Base-by-base conservation (phyloP, 1,284 basidiomycete species). In the Sporisorium sorghi region DNA sequence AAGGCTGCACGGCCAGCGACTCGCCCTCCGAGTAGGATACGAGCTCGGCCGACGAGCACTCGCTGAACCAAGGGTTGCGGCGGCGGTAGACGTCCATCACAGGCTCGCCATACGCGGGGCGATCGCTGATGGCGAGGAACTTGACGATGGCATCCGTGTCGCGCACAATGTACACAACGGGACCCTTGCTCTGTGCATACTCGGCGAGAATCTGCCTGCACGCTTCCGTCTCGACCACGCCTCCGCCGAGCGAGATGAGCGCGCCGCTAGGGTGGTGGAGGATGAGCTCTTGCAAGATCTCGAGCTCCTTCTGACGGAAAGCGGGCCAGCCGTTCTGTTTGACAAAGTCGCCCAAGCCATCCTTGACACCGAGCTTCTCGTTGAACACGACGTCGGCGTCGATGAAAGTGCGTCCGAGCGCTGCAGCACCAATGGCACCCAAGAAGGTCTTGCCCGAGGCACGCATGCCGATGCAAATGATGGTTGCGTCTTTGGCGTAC, bases 361-460 rank as follows among this genome's bases (percentile, higher is more conserved):
- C 71, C 47, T 60, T 53, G 17, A 48, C 37, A 15, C 65, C 71
- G 63, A 91, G 87, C 71, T 90, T 88, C 56, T 88, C 86, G 76
- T 90, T 90, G 82, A 97, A 94, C 78, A 89, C 89, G 9, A 86
- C 87, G 81, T 99, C 96, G 30, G 94, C 94, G 80, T 99, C 97
- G 77, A 96, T 86, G 83, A 92, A 92, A 2, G 89, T 88, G 87
- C 94, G 92, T 1, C 87, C 88, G 7, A 98, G 88, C 0, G 90
- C 87, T 14, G 88, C 86, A 1, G 93, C 91, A 8, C 92, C 93
- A 37, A 93, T 87, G 56, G 89, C 87, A 21, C 95, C 94, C 65
- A 98, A 89, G 86, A 91, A 92, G 1, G 93, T 93, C 88, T 99
- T 99, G 58, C 97, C 96, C 0, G 93, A 93, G 6, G 96, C 96